Evolutionary conservation across 78 protist species (phyloP).

Genomic region (Dictyostelium citrinum): DNA sequence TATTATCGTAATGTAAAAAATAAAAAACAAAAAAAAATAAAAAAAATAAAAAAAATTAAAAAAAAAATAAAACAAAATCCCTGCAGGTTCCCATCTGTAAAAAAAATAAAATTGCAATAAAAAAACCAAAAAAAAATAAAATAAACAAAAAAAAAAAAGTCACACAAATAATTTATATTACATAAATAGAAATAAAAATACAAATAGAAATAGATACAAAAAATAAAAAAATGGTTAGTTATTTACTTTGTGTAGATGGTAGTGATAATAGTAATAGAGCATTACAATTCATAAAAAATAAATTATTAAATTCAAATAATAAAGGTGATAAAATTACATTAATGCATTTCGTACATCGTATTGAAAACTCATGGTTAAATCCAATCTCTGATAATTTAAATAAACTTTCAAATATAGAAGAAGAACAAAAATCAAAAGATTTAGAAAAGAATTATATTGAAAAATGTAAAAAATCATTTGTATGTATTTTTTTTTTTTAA

Average conservation of each 20-base stretch:
- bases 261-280: not conserved
- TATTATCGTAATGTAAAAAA: too few species aligned
- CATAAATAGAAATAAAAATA: not conserved
- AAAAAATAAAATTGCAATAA: too few species aligned
- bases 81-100: not conserved
- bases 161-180: not conserved
- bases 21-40: too few species aligned
- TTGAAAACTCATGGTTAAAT: not conserved
- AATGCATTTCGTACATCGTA: conserved; percentile 10
- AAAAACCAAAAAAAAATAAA: not conserved
- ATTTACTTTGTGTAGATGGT: conserved; percentile 45
- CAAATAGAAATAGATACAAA: not conserved
- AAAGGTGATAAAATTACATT: conserved; percentile 1
- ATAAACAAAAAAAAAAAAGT: too few species aligned
- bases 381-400: conserved; percentile 34
- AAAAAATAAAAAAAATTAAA: too few species aligned
- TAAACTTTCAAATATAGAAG: conserved; percentile 13
- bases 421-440: not conserved
- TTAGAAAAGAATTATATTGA: not conserved
- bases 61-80: not conserved
- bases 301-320: not conserved
- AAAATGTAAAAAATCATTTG: conserved; percentile 11
- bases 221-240: not conserved
- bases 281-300: not conserved
- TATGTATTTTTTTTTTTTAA: not conserved